Percentiles rank a stretch among this genome's conserved stretches.
Conservation (phyloP, 2,329 filamentous ascomycete genomes). For the Venturiaceae sp. region DNA sequence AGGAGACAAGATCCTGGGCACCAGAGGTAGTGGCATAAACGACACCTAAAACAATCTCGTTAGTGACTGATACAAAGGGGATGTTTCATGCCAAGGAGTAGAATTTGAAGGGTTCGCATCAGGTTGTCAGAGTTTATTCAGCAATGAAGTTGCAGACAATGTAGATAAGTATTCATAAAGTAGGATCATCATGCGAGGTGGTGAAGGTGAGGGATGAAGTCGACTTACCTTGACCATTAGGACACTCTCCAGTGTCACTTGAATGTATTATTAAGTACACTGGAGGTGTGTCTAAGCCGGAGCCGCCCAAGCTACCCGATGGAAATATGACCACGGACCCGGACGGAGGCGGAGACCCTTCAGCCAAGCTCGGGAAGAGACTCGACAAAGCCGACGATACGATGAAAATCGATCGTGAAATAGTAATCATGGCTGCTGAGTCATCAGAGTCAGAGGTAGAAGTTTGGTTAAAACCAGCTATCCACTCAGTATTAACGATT, state of each 20-base stretch:
- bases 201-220: conserved; percentile 7
- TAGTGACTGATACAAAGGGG: conserved; percentile 9
- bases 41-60: conserved; percentile 41
- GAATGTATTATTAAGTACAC: conserved; percentile 65
- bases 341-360: conserved; percentile 67
- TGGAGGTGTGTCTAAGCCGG: conserved; percentile 27
- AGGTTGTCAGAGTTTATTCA: conserved; percentile 86
- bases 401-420: conserved; percentile 55
- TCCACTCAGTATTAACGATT: conserved; percentile 42
- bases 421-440: background rate
- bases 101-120: conserved; percentile 42
- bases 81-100: conserved; percentile 13
- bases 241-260: conserved; percentile 88
- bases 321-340: conserved; percentile 63
- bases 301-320: conserved; percentile 38
- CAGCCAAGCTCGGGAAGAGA: conserved; percentile 61
- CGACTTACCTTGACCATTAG: conserved; percentile 77
- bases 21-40: conserved; percentile 43
- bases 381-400: conserved; percentile 54
- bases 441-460: conserved; percentile 12
- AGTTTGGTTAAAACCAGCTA: conserved; percentile 39
- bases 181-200: conserved; percentile 69
- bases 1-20: conserved; percentile 25
- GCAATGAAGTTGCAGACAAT: conserved; percentile 95
- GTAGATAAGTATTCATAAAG: conserved; percentile 97